Base-by-base conservation (phyloP, 2,329 filamentous ascomycete species). In the Emergomyces orientalis region DNA sequence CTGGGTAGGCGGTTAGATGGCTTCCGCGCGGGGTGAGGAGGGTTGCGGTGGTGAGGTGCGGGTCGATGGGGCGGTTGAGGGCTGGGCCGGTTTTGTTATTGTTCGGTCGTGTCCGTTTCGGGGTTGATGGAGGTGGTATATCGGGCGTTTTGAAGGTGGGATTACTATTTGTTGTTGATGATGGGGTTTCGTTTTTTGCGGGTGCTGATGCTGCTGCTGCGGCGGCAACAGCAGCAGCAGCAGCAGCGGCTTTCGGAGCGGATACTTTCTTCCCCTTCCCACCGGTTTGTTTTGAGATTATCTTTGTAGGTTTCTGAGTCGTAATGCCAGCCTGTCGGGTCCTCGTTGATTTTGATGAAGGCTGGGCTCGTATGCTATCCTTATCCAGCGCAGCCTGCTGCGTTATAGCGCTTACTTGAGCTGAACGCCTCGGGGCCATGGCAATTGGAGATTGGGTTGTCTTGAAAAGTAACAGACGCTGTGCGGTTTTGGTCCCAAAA, bases 341-440 rank as follows among this genome's bases (percentile, higher is more conserved):
- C 34, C 63, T 64, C 60, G 62, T 66, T 41, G 34, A 52, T 41
- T 43, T 34, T 56, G n/a, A n/a, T 32, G 60, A 58, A 11, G 59
- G 41, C n/a, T 41, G 47, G 57, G 11, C 19, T 39, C 39, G 65
- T 34, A 60, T 73, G 73, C 64, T 67, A 69, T 34, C 67, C 67
- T 69, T 66, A 27, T 69, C 63, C 14, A 68, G 62, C 3, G 66
- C 61, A 43, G 65, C 22, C 41, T 68, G 64, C 59, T 68, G 62
- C 14, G 65, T 69, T 56, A 68, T 70, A 17, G 73, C 71, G 58
- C 73, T 75, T 39, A 82, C 74, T 54, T 82, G 78, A 51, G 79
- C 73, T 55, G 82, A 84, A 61, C 82, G 80, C 66, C 82, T 73
- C 13, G 83, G 72, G 47, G 81, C 78, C 82, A 84, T 84, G 58